Conservation (phyloP, 192 early-diverging fungal species). For the Neocallimastix lanati region DNA sequence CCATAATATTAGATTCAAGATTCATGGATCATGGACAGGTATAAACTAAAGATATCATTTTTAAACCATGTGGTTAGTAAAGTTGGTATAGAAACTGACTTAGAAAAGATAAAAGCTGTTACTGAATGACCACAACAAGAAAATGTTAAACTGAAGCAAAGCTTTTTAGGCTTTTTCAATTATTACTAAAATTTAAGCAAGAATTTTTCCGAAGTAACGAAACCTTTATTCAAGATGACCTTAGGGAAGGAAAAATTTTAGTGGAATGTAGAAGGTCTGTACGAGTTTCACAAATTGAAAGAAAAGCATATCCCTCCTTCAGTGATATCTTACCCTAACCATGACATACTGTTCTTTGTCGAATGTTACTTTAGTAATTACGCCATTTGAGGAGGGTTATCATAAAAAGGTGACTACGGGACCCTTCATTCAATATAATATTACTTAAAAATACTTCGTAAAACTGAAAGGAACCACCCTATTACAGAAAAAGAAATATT, state of each 20-base stretch:
- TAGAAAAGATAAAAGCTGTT: too few species aligned
- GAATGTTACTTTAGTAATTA: constrained; percentile 16
- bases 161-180: constrained; percentile 9
- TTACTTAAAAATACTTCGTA: constrained; percentile 1
- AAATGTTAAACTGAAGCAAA: constrained; percentile 5
- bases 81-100: too few species aligned
- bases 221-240: constrained; percentile 7
- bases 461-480: constrained; percentile 9
- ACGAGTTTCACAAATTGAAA: constrained; percentile 12
- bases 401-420: too few species aligned
- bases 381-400: constrained; percentile 12
- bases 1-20: too few species aligned
- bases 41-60: too few species aligned
- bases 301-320: constrained; percentile 6
- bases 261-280: too few species aligned
- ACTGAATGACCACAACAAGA: constrained; percentile 6
- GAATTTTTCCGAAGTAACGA: constrained; percentile 4
- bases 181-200: constrained; percentile 12
- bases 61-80: too few species aligned
- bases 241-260: background rate
- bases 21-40: too few species aligned
- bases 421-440: too few species aligned
- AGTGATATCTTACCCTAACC: constrained; percentile 10
- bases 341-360: constrained; percentile 5
- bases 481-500: constrained; percentile 8